Percentiles rank a stretch among this genome's conserved stretches.
Conservation (phyloP, 805 yeast genomes). For the Phaffomyces thermotolerans region DNA sequence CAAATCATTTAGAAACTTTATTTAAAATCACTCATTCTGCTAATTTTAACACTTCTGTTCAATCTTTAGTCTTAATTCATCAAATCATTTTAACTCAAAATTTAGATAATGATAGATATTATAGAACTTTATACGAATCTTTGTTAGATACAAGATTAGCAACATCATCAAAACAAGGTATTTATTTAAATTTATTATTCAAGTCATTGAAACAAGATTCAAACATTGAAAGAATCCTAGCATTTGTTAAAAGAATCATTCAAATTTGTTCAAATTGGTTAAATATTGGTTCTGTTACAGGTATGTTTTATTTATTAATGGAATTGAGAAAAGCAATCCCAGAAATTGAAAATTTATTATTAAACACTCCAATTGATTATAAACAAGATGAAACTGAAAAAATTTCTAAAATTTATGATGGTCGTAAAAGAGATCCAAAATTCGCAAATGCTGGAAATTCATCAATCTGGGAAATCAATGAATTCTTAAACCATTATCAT, state of each 20-base stretch:
- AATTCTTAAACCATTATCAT: constrained; percentile 76
- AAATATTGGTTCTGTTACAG: constrained; percentile 81
- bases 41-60: constrained; percentile 89
- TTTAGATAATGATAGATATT: constrained; percentile 60
- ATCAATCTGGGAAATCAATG: constrained; percentile 80
- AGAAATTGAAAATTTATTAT: constrained; percentile 54
- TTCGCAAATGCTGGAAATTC: constrained; percentile 79
- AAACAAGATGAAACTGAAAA: constrained; percentile 33
- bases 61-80: constrained; percentile 79
- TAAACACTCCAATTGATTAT: constrained; percentile 45
- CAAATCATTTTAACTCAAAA: constrained; percentile 65
- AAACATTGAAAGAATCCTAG: constrained; percentile 57
- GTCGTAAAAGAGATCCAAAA: constrained; percentile 87
- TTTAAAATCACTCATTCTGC: constrained; percentile 90
- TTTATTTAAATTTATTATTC: constrained; percentile 79
- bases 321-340: constrained; percentile 63
- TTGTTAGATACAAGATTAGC: constrained; percentile 77
- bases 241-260: constrained; percentile 84
- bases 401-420: constrained; percentile 48
- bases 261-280: constrained; percentile 84
- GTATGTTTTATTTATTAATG: constrained; percentile 67
- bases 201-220: constrained; percentile 73
- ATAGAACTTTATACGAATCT: constrained; percentile 84
- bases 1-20: constrained; percentile 72
- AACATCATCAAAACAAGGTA: constrained; percentile 86